Evolutionary conservation across 805 yeast species (phyloP), one percentile per base, ranked within the genome.

Genomic region (Saccharomycopsis sp.): DNA sequence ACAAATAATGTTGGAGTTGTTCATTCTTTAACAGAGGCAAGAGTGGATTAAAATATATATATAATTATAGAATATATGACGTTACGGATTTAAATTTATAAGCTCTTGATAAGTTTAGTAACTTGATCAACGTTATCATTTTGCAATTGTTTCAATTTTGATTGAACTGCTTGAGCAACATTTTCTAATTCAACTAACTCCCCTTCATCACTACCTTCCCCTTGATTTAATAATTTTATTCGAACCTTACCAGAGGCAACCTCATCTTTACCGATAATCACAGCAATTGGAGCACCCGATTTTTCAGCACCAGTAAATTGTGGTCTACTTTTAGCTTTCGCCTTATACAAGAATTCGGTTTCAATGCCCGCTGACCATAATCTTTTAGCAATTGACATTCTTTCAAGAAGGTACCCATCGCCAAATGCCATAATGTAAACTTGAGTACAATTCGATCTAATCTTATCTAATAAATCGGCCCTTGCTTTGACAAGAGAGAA

Each of bases 261-360:
- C 66, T 93, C 98, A 62, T 93, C 97, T 62, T 90, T 94, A 56
- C 98, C 98, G 46, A 93, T 70, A 54, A 93, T 93, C 36, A 93
- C 95, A 9, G 93, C 96, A 37, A 88, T 56, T 48, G 88, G 81
- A 56, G 95, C 86, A 20, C 96, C 97, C 2, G 87, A 70, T 65
- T 86, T 89, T 57, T 93, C 98, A 35, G 98, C 97, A 41, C 96
- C 95, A 56, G 90, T 97, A 53, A 93, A 93, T 67, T 93, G 98
- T 64, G 90, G 93, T 63, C 95, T 82, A 47, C 88, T 84, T 63
- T 93, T 93, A 45, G 94, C 95, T 70, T 93, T 93, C 45, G 86
- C 75, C 66, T 93, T 93, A 71, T 86, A 93, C 51, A 90, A 72
- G 63, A 80, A 94, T 67, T 93, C 98, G 38, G 95, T 72, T 61